phyloP scores from a whole-genome alignment of 495 filamentous ascomycete genomes.

The Podospora pseudoanserina region DNA sequence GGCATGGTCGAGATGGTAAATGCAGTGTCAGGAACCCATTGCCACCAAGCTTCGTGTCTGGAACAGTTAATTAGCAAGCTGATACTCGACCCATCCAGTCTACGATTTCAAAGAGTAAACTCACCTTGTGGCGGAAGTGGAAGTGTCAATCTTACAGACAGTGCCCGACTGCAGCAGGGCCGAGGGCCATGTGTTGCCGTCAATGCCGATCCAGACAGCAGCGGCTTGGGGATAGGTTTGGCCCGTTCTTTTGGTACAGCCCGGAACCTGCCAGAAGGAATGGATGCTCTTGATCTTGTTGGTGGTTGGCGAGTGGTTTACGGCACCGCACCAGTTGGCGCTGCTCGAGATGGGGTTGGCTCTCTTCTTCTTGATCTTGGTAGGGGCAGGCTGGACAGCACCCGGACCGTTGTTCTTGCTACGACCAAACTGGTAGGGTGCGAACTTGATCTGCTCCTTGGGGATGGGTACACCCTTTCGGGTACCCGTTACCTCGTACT shows the following conservation, averaged over 20 bases:
- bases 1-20: constrained; percentile 27
- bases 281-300: constrained; percentile 30
- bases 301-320: constrained; percentile 18
- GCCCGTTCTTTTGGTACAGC: constrained; percentile 23
- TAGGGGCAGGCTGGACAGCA: background rate
- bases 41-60: constrained; percentile 33
- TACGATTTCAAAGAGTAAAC: background rate
- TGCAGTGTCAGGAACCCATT: constrained; percentile 27
- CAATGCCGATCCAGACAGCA: constrained; percentile 33
- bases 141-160: constrained; percentile 32
- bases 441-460: constrained; percentile 26
- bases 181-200: constrained; percentile 24
- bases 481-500: constrained; percentile 24
- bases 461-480: constrained; percentile 29
- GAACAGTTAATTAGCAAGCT: background rate
- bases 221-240: constrained; percentile 27
- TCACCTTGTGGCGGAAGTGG: constrained; percentile 20
- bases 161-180: constrained; percentile 32
- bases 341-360: constrained; percentile 20
- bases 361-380: constrained; percentile 12
- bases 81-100: background rate
- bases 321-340: constrained; percentile 35
- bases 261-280: constrained; percentile 25
- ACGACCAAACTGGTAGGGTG: constrained; percentile 19
- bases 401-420: background rate